phyloP scores from a whole-genome alignment of 1,284 basidiomycete species.

The Melampsora larici-populina region DNA sequence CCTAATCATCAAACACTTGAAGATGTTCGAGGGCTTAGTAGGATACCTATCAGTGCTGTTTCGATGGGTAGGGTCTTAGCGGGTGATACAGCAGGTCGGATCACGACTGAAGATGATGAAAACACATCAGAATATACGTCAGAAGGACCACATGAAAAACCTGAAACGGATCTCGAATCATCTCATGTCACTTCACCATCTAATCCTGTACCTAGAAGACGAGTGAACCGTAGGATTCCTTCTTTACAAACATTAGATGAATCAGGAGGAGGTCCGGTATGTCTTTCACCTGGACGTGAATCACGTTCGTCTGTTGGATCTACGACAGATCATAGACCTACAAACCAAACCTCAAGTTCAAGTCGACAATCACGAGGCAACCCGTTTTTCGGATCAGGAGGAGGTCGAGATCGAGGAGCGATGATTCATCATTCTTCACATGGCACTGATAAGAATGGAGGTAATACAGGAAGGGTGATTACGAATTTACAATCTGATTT shows the following conservation, averaged over 20 bases:
- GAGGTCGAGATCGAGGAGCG: slow-evolving; percentile 37
- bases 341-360: neutral
- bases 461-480: slow-evolving; percentile 69
- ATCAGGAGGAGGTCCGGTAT: neutral
- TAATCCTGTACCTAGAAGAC: neutral
- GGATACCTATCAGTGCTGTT: slow-evolving; percentile 42
- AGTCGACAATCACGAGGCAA: slow-evolving; percentile 12
- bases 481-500: slow-evolving; percentile 77
- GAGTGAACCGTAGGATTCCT: neutral
- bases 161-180: neutral
- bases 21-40: slow-evolving; percentile 9
- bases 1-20: neutral
- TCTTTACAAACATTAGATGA: neutral
- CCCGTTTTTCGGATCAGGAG: slow-evolving; percentile 41
- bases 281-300: neutral
- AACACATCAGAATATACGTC: neutral
- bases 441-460: slow-evolving; percentile 61
- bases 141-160: neutral
- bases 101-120: neutral
- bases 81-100: slow-evolving; percentile 6
- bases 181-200: neutral
- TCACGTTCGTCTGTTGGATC: slow-evolving; percentile 12
- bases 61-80: slow-evolving; percentile 31
- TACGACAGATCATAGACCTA: neutral
- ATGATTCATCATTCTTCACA: slow-evolving; percentile 29